Evolutionary conservation across 257 asterid species (phyloP), one percentile per base, ranked within the genome.

Genomic region (Nicotiana attenuata): DNA sequence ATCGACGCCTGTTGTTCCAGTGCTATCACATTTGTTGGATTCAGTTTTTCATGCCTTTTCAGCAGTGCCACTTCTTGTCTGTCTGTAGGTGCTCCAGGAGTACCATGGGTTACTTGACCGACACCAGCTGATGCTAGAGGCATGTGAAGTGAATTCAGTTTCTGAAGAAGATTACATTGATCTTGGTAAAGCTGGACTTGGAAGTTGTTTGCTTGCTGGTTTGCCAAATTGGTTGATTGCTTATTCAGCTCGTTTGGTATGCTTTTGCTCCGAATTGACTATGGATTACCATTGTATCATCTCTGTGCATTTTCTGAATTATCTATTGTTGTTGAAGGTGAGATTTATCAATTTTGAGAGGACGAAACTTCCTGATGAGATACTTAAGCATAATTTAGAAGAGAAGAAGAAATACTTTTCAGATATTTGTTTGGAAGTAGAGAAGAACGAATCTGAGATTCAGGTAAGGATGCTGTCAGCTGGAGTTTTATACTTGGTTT

Each of bases 181-280:
- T 28, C 90, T 96, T 83, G 89, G 97, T 59, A 92, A 89, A 90
- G 99, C 99, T 79, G 99, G 99, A 78, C 92, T 96, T 73, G 99
- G 99, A 71, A 96, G 98, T 85, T 96, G 99, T 88, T 90, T 96
- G 88, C 98, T 96, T 81, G 98, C 97, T 84, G 99, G 98, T 64
- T 81, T 96, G 83, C 99, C 99, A 52, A 96, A 94, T 85, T 96
- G 99, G 99, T 88, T 96, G 84, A 91, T 96, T 86, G 97, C 97
- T 81, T 96, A 94, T 88, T 56, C 97, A 50, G 99, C 99, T 77
- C 95, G 94, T 76, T 88, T 96, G 93, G 99, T 96, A 84, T 68
- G 91, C 52, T 24, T 76, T 61, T 84, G 66, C 82, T 10, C 85
- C 82, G 35, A 61, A 14, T 50, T 68, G 65, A 33, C 65, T 57